Evolutionary conservation across 306 rosid genomes (phyloP), one percentile per base, ranked within the genome.

Genomic region (Lotus japonicus): DNA sequence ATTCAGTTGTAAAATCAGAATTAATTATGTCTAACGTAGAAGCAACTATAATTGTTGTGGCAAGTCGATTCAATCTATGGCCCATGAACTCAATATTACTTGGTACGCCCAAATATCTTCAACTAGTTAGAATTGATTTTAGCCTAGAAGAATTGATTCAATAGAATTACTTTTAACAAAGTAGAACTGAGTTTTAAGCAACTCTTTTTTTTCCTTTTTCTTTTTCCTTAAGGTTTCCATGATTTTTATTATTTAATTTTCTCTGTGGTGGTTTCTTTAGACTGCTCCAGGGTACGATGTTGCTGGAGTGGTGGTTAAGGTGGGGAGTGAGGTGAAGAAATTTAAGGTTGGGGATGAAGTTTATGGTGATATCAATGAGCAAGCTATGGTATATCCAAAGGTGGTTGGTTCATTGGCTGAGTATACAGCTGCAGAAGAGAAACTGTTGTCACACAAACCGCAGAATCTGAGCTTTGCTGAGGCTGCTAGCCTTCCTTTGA

Each of bases 401-500:
- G 73, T 10, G 7, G 11, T 55, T 31, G 89, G 89, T 1, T 67
- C 92, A 45, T 78, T 88, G 83, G 92, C 92, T 0, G 86, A 88
- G 76, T 88, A 86, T 61, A 88, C 91, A 31, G 80, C 84, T 41
- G 78, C 82, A 33, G 82, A 77, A 76, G 95, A 88, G 77, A 80
- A 54, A 19, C 42, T 86, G 1, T 71, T 86, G 71, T 85, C 96
- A 74, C 82, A 49, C 33, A 86, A 86, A 52, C 89, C 96, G 2
- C 44, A 75, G 38, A 82, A 68, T 72, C 80, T 89, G 66, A 89
- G 78, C 72, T 86, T 86, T 57, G 58, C 50, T 7, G 86, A 89
- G 66, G 96, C 86, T 67, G 88, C 92, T 75, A 84, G 88, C 71
- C 83, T 87, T 73, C 92, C 96, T 51, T 52, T 85, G n/a, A 83